Conservation (phyloP, 2,329 filamentous ascomycete species). For the Daldinia sp. region DNA sequence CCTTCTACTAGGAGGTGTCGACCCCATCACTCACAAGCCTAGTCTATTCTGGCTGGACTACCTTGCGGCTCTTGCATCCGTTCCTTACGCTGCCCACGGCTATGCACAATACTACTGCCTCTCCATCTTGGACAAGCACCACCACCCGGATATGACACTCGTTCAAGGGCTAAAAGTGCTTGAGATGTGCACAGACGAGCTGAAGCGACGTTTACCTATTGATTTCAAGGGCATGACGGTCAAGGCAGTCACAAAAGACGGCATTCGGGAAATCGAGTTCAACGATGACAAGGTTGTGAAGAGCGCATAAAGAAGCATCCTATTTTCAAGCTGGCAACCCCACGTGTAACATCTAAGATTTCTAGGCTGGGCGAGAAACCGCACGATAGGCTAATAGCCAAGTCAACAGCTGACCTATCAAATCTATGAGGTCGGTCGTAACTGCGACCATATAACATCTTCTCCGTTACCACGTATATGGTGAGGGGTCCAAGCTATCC, state of each 20-base stretch:
- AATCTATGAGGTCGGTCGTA: slow-evolving; percentile 15
- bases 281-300: slow-evolving; percentile 80
- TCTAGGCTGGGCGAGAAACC: slow-evolving; percentile 27
- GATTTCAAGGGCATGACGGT: slow-evolving; percentile 98
- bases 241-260: slow-evolving; percentile 95
- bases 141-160: slow-evolving; percentile 90
- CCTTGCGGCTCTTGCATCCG: slow-evolving; percentile 83
- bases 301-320: slow-evolving; percentile 57
- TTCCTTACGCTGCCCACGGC: slow-evolving; percentile 96
- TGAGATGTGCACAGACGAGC: slow-evolving; percentile 93
- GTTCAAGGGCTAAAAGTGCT: slow-evolving; percentile 92
- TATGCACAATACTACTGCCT: slow-evolving; percentile 99
- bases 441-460: slow-evolving; percentile 10
- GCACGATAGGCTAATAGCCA: slow-evolving; percentile 33
- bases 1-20: slow-evolving; percentile 90
- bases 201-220: slow-evolving; percentile 95
- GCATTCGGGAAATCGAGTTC: slow-evolving; percentile 84
- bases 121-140: slow-evolving; percentile 97
- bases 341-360: slow-evolving; percentile 51
- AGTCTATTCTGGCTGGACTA: slow-evolving; percentile 98
- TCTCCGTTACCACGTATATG: slow-evolving; percentile 4
- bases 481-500: not conserved
- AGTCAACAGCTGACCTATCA: slow-evolving; percentile 19
- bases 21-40: slow-evolving; percentile 89
- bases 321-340: slow-evolving; percentile 31